phyloP scores from a whole-genome alignment of 495 filamentous ascomycete species.

The Penicillium egyptiacum region DNA sequence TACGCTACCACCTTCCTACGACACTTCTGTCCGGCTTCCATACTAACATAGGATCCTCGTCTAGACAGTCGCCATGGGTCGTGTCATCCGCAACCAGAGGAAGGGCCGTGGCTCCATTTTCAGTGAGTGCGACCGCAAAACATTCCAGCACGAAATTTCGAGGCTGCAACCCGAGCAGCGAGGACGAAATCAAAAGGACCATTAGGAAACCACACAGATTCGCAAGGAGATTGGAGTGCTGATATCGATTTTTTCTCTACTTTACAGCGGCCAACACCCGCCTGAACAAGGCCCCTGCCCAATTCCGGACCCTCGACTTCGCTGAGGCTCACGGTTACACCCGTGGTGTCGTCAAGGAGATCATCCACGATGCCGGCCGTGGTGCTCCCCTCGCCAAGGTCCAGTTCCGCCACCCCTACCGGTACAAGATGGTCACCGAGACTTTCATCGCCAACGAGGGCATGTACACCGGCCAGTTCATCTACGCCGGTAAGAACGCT shows the following conservation, averaged over 20 bases:
- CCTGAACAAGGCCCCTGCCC: conserved; percentile 86
- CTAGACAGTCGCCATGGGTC: conserved; percentile 63
- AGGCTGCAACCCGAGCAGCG: conserved; percentile 14
- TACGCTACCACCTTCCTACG: conserved; percentile 44
- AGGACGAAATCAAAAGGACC: conserved; percentile 15
- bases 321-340: conserved; percentile 96
- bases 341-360: conserved; percentile 95
- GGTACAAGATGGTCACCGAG: conserved; percentile 86
- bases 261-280: conserved; percentile 75
- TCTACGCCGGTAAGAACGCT: conserved; percentile 99
- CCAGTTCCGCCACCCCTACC: conserved; percentile 90
- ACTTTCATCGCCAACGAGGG: conserved; percentile 99
- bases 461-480: conserved; percentile 99
- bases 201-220: conserved; percentile 18
- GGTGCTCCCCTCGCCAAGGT: conserved; percentile 97
- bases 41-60: conserved; percentile 42
- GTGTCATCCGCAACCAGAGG: conserved; percentile 95
- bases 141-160: conserved; percentile 21
- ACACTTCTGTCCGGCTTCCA: conserved; percentile 33
- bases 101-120: conserved; percentile 99
- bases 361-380: conserved; percentile 98
- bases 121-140: conserved; percentile 63
- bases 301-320: conserved; percentile 94
- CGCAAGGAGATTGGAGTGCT: conserved; percentile 37
- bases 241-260: conserved; percentile 37